Conservation (phyloP, 768 basidiomycete genomes). For the Heimioporus sp. region DNA sequence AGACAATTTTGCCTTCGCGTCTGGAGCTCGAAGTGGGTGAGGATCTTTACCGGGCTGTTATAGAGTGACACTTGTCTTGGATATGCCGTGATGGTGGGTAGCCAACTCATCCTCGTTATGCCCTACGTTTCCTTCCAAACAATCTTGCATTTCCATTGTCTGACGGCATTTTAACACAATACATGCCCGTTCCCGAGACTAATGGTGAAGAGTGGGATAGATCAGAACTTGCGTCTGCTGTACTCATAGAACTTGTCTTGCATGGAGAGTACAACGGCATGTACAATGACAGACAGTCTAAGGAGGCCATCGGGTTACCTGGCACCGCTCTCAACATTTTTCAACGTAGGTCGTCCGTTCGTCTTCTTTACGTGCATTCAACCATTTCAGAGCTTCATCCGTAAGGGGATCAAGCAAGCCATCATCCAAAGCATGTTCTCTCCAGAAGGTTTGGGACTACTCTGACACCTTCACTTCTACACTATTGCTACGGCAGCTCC, state of each 20-base stretch:
- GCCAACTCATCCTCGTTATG: constrained; percentile 39
- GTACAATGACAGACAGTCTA: constrained; percentile 53
- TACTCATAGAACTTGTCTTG: constrained; percentile 75
- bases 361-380: neutral
- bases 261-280: constrained; percentile 86
- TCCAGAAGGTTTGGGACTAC: constrained; percentile 40
- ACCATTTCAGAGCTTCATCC: constrained; percentile 62
- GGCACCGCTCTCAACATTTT: constrained; percentile 79
- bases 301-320: constrained; percentile 71
- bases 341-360: constrained; percentile 54
- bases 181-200: constrained; percentile 76
- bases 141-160: constrained; percentile 61
- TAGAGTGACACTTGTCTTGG: too few relatives aligned
- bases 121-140: constrained; percentile 56
- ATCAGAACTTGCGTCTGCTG: constrained; percentile 75
- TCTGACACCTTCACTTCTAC: neutral
- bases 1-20: too few relatives aligned
- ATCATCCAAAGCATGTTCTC: constrained; percentile 74
- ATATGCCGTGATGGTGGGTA: too few relatives aligned
- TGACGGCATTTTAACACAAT: constrained; percentile 65
- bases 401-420: constrained; percentile 62
- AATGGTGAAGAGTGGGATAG: constrained; percentile 94
- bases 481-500: constrained; percentile 13
- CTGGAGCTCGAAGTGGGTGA: too few relatives aligned
- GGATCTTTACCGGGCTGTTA: too few relatives aligned